Base-by-base conservation (phyloP, 129 eudicot species). In the Heracleum sosnowskyi region DNA sequence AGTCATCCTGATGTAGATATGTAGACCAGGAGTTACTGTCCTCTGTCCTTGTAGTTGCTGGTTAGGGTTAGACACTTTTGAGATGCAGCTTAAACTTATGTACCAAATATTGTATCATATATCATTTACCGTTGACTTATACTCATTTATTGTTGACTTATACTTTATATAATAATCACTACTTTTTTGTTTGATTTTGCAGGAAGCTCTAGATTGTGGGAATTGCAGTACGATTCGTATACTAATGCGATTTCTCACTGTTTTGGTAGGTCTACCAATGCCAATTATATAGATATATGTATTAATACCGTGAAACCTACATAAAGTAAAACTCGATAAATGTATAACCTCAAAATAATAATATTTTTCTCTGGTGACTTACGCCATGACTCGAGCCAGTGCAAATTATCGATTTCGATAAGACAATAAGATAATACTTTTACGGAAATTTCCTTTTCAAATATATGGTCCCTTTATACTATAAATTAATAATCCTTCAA, bases 241-340 rank as follows among this genome's bases (percentile, higher is more conserved):
- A 76, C 81, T 84, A 40, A 60, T 96, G 96, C 92, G 99, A 44
- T 92, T 96, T 81, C 74, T 92, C 69, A 96, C 99, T 75, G 99
- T 78, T 82, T 82, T 96, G 97, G 98, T 95, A 91, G 47, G 90
- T 70, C 37, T 28, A 4, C 53, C 63, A 55, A 71, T 44, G 69
- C 26, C 24, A 15, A 3, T 69, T 62, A 26, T 62, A 17, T 17
- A 47, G 0, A 13, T 16, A 47, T 47, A 11, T 11, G 12, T 44
- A 44, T 44, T 44, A 44, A 44, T 9, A 10, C 12, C 9, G 45
- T 10, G 45, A 41, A 41, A 41, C 15, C 45, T 41, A 2, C 45
- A 41, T 41, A 41, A 41, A 11, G 0, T 41, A 9, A 41, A 1
- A 41, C 16, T 44, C 47, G 47, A 44, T 11, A 44, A 44, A 1